Conservation (phyloP, 2,329 filamentous ascomycete species). For the Phoma sp. region DNA sequence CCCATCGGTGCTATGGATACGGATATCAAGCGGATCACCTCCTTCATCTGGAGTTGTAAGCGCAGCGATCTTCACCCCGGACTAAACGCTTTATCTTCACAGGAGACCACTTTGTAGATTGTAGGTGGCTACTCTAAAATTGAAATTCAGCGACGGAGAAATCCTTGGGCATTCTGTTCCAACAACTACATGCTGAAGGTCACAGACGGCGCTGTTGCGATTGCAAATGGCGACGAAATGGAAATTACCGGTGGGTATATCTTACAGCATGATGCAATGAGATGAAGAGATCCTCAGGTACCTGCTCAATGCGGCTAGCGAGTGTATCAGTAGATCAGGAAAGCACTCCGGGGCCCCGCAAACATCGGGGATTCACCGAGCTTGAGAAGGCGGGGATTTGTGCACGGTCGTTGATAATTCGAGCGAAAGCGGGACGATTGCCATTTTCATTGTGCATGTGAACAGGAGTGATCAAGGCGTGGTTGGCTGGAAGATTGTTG, state of each 20-base stretch:
- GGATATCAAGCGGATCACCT: not conserved
- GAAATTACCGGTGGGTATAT: not conserved
- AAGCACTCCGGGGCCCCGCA: slow-evolving; percentile 14
- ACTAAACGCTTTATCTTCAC: not conserved
- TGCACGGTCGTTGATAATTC: too few species aligned
- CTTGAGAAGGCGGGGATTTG: not conserved
- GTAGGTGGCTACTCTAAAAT: not conserved
- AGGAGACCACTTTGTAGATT: not conserved
- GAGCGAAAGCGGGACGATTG: not conserved
- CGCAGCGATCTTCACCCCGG: not conserved
- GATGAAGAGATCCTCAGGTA: not conserved
- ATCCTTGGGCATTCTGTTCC: too few species aligned
- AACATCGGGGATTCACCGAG: slow-evolving; percentile 13
- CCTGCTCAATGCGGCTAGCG: slow-evolving; percentile 9
- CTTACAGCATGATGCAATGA: not conserved
- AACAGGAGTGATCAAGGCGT: not conserved
- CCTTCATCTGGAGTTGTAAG: not conserved
- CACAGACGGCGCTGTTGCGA: too few species aligned
- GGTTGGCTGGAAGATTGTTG: not conserved
- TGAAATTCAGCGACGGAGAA: too few species aligned
- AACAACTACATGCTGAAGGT: too few species aligned
- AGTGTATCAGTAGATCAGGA: not conserved
- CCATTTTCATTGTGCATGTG: not conserved
- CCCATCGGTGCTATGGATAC: too few species aligned
- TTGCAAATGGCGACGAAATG: not conserved